Percentiles rank a stretch among this genome's conserved stretches.
phyloP scores from a whole-genome alignment of 2,329 filamentous ascomycete species.

The Fusarium subglutinans region DNA sequence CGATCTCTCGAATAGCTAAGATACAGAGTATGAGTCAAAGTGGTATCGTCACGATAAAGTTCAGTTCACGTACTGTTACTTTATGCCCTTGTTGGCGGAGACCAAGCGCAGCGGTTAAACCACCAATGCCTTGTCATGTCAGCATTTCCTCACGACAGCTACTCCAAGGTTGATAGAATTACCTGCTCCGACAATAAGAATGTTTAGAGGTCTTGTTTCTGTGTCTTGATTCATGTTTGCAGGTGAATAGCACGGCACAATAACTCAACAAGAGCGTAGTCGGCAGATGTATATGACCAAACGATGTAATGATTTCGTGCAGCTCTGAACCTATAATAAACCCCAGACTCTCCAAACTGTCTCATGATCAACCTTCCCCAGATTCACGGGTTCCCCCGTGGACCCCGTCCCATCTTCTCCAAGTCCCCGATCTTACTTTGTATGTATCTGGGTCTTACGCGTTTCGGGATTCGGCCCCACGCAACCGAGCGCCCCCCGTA shows the following conservation, averaged over 20 bases:
- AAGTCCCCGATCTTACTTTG: neutral
- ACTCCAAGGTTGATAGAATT: neutral
- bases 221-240: constrained; percentile 6
- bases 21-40: constrained; percentile 42
- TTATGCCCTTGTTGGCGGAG: constrained; percentile 59
- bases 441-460: neutral
- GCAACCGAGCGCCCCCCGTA: neutral
- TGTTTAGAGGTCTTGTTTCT: constrained; percentile 7
- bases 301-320: neutral
- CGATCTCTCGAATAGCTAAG: constrained; percentile 66
- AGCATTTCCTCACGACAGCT: neutral
- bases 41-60: neutral
- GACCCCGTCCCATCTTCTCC: neutral
- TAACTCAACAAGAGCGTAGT: rapidly evolving
- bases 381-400: neutral
- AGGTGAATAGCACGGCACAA: neutral
- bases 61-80: constrained; percentile 49
- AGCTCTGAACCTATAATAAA: constrained; percentile 5
- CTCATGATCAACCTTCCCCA: neutral
- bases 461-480: constrained; percentile 33
- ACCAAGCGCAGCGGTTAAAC: constrained; percentile 58
- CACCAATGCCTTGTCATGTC: constrained; percentile 53
- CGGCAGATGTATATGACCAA: neutral
- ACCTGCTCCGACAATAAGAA: constrained; percentile 40
- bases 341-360: neutral